Percentiles rank a stretch among this genome's conserved stretches.
phyloP scores from a whole-genome alignment of 192 early-diverging fungal genomes.

The Backusella westeae region DNA sequence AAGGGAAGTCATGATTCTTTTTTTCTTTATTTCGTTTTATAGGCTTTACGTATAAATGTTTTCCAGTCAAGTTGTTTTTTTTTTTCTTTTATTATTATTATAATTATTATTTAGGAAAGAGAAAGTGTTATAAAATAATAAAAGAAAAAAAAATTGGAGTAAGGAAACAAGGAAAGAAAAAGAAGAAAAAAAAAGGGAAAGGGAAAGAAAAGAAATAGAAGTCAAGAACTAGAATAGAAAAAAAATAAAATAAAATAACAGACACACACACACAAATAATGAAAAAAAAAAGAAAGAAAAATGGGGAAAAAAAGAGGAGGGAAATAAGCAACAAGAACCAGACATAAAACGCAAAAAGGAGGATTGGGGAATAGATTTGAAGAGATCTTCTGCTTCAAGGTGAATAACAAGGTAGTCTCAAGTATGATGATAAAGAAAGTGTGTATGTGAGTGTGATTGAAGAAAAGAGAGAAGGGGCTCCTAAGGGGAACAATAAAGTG shows the following conservation, averaged over 20 bases:
- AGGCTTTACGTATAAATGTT: background rate
- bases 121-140: background rate
- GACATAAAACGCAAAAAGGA: background rate
- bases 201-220: background rate
- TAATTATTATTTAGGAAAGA: slow-evolving; percentile 1
- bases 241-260: slow-evolving; percentile 1
- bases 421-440: background rate
- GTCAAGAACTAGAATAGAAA: background rate
- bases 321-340: background rate
- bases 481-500: background rate
- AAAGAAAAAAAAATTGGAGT: background rate
- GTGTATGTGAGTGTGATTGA: background rate
- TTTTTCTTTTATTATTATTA: background rate
- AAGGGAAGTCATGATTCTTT: slow-evolving; percentile 10
- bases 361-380: background rate
- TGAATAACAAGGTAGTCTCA: background rate
- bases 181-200: background rate
- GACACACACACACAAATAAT: background rate
- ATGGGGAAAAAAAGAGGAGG: background rate
- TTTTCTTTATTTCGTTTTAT: slow-evolving; percentile 1
- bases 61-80: background rate
- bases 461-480: background rate
- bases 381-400: background rate
- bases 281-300: background rate
- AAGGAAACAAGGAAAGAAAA: background rate